Evolutionary conservation across 768 basidiomycete species (phyloP).

Genomic region (Boletus rubroflammeus): DNA sequence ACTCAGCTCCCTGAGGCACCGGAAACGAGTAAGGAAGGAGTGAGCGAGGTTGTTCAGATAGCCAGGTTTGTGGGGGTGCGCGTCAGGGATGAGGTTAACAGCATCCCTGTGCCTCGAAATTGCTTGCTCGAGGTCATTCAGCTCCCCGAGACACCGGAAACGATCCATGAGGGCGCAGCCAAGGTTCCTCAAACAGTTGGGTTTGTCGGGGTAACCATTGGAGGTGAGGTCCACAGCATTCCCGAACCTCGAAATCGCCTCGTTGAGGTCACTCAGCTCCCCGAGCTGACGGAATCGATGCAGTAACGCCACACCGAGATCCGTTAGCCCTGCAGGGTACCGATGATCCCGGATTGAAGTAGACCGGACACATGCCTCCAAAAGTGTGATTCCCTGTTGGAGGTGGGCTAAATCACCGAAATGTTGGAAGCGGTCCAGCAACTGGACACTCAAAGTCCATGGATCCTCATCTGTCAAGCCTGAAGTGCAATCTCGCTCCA

Average conservation of each 20-base stretch:
- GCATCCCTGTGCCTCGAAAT: neutral
- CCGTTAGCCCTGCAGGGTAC: neutral
- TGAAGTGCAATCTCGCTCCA: neutral
- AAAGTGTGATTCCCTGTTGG: neutral
- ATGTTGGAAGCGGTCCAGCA: neutral
- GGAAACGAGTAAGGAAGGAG: neutral
- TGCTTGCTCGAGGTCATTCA: neutral
- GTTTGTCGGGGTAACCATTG: neutral
- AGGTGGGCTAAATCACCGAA: neutral
- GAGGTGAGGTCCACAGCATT: neutral
- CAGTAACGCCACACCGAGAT: neutral
- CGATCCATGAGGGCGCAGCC: too few species aligned
- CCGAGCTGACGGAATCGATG: neutral
- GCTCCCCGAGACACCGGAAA: neutral
- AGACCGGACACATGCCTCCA: neutral
- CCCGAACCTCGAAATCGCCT: neutral
- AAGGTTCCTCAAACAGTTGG: neutral
- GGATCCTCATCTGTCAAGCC: neutral
- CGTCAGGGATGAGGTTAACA: neutral
- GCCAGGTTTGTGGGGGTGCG: too few species aligned
- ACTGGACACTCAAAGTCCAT: neutral
- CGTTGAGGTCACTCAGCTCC: neutral
- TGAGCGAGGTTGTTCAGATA: neutral
- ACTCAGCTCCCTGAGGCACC: neutral
- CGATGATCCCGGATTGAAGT: neutral